Conservation (phyloP, 352 stramenopile species). For the Elongisporangium prolatum region DNA sequence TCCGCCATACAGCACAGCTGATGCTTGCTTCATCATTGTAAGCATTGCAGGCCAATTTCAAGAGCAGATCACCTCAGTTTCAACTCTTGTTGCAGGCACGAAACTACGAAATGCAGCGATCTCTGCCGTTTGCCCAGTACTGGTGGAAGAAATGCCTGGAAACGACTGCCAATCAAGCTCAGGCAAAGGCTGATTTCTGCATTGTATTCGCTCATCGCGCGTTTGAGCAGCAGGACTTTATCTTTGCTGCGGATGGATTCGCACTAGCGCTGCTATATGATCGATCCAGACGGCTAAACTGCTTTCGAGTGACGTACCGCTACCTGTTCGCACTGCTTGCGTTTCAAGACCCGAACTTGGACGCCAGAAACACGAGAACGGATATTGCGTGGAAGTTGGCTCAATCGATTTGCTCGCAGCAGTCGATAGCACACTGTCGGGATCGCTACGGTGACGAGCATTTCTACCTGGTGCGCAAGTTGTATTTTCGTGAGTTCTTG, state of each 20-base stretch:
- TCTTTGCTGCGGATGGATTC: conserved; percentile 37
- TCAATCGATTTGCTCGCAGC: conserved; percentile 1
- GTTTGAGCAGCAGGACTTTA: conserved; percentile 24
- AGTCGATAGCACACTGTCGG: conserved; percentile 5
- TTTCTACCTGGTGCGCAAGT: conserved; percentile 26
- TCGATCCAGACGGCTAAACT: not conserved
- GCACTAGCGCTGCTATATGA: conserved; percentile 5
- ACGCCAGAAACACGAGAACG: conserved; percentile 5
- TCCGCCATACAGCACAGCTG: conserved; percentile 28
- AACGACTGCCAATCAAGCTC: not conserved
- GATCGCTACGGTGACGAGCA: conserved; percentile 15
- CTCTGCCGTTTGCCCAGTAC: conserved; percentile 11
- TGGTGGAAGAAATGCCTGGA: conserved; percentile 34
- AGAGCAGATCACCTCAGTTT: not conserved
- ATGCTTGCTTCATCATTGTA: conserved; percentile 48
- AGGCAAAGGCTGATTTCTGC: conserved; percentile 3
- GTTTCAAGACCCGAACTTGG: conserved; percentile 14
- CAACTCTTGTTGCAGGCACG: conserved; percentile 14
- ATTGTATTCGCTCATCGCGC: conserved; percentile 18
- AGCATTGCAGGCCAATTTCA: not conserved
- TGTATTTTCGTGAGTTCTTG: conserved; percentile 26
- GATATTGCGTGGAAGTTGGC: conserved; percentile 24
- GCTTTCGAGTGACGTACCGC: conserved; percentile 15
- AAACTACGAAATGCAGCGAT: conserved; percentile 28
- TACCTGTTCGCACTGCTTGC: conserved; percentile 21